Evolutionary conservation across 192 early-diverging fungal species (phyloP).

Genomic region (Irineochytrium annulatum): DNA sequence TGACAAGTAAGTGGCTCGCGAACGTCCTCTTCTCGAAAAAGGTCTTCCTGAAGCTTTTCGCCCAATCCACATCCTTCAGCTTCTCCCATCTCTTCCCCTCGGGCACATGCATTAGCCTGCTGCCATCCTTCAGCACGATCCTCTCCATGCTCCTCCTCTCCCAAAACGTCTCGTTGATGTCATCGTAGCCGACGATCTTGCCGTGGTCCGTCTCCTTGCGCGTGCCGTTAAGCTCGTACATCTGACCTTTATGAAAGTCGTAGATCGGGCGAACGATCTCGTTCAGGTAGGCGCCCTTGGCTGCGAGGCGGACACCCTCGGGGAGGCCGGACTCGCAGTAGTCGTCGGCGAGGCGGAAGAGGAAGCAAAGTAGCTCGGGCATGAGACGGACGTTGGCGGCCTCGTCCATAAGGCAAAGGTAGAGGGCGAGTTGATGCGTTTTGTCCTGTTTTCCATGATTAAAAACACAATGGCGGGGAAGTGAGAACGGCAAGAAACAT

Average conservation of each 20-base stretch:
- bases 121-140: constrained; percentile 53
- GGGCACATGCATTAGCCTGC: constrained; percentile 56
- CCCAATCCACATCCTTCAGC: constrained; percentile 66
- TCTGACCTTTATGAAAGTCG: constrained; percentile 67
- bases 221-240: constrained; percentile 55
- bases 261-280: constrained; percentile 70
- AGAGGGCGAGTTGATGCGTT: neutral
- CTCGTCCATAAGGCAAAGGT: constrained; percentile 52
- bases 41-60: constrained; percentile 69
- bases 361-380: constrained; percentile 60
- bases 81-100: constrained; percentile 54
- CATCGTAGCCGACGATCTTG: constrained; percentile 33
- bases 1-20: constrained; percentile 74
- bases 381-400: constrained; percentile 69
- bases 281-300: constrained; percentile 63
- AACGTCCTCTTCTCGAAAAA: constrained; percentile 80
- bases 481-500: too few relatives aligned
- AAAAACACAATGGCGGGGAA: too few relatives aligned
- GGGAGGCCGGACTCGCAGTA: constrained; percentile 26
- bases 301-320: neutral
- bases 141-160: constrained; percentile 57
- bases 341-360: constrained; percentile 70
- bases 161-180: constrained; percentile 77
- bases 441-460: neutral
- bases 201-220: constrained; percentile 76